Conservation (phyloP, 805 yeast genomes). For the Danielia oregonensis region DNA sequence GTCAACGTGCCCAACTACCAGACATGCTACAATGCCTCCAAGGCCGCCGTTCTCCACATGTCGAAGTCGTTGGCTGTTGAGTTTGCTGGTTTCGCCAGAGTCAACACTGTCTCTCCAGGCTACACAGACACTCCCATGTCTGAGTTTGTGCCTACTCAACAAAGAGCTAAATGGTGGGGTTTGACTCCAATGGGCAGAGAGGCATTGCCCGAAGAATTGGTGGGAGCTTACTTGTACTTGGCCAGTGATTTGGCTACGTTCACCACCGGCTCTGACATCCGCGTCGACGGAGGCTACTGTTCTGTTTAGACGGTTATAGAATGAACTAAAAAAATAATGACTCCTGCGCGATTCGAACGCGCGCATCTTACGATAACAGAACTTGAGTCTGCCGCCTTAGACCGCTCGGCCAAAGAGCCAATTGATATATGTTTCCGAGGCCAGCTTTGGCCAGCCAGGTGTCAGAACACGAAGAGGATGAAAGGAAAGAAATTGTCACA, state of each 20-base stretch:
- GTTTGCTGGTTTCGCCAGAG: slow-evolving; percentile 20
- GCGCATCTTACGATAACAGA: slow-evolving; percentile 13
- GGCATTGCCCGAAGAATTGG: slow-evolving; percentile 20
- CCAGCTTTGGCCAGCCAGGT: no score
- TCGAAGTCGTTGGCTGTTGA: slow-evolving; percentile 21
- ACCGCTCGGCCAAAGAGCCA: slow-evolving; percentile 16
- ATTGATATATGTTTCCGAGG: no score
- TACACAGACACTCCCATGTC: slow-evolving; percentile 20
- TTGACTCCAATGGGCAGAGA: slow-evolving; percentile 22
- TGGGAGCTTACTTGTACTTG: slow-evolving; percentile 21
- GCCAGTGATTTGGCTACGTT: slow-evolving; percentile 21
- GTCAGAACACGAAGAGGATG: no score
- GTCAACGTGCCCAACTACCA: slow-evolving; percentile 86
- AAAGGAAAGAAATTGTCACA: no score
- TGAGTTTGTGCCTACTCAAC: slow-evolving; percentile 17
- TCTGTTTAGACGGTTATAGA: slow-evolving; percentile 8
- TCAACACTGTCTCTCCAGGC: slow-evolving; percentile 20
- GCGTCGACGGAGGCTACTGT: slow-evolving; percentile 22
- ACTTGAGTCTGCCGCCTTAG: slow-evolving; percentile 17
- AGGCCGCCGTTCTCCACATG: slow-evolving; percentile 21
- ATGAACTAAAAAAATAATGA: slow-evolving; percentile 2
- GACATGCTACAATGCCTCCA: slow-evolving; percentile 42
- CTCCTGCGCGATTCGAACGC: slow-evolving; percentile 11
- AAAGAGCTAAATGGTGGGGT: slow-evolving; percentile 21
- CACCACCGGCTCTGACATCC: slow-evolving; percentile 20